Conservation (phyloP, 2,329 filamentous ascomycete species). For the Dactylellina drechsleri region DNA sequence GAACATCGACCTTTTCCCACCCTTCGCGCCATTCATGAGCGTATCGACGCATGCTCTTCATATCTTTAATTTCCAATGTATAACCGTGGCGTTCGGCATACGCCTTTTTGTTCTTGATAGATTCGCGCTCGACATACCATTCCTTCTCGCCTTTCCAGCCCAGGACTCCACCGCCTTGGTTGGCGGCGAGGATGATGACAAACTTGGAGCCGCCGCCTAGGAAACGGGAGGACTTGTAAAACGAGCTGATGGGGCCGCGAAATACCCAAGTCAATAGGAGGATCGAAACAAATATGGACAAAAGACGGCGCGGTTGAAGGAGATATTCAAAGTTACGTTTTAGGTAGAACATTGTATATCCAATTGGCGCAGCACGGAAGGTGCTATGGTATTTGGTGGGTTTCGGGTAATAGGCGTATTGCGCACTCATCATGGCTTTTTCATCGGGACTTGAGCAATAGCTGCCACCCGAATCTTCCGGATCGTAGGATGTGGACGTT, state of each 20-base stretch:
- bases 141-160: slow-evolving; percentile 97
- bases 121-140: slow-evolving; percentile 98
- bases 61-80: slow-evolving; percentile 93
- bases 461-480: slow-evolving; percentile 17
- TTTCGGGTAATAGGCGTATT: slow-evolving; percentile 37
- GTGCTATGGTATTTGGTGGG: slow-evolving; percentile 50
- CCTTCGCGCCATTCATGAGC: slow-evolving; percentile 97
- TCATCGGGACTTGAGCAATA: slow-evolving; percentile 40
- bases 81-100: slow-evolving; percentile 92
- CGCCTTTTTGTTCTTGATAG: slow-evolving; percentile 90
- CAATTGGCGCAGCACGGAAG: slow-evolving; percentile 42
- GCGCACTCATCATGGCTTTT: slow-evolving; percentile 42
- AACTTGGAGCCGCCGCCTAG: slow-evolving; percentile 88
- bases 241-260: slow-evolving; percentile 17
- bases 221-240: slow-evolving; percentile 46
- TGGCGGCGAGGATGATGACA: slow-evolving; percentile 91
- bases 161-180: slow-evolving; percentile 96
- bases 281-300: slow-evolving; percentile 38
- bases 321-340: slow-evolving; percentile 37
- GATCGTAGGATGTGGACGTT: slow-evolving; percentile 34
- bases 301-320: slow-evolving; percentile 36
- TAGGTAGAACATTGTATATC: slow-evolving; percentile 43
- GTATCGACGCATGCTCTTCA: slow-evolving; percentile 98
- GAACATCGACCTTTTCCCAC: slow-evolving; percentile 98
- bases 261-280: slow-evolving; percentile 42